Conservation (phyloP, 257 asterid genomes). For the Rehmannia glutinosa region DNA sequence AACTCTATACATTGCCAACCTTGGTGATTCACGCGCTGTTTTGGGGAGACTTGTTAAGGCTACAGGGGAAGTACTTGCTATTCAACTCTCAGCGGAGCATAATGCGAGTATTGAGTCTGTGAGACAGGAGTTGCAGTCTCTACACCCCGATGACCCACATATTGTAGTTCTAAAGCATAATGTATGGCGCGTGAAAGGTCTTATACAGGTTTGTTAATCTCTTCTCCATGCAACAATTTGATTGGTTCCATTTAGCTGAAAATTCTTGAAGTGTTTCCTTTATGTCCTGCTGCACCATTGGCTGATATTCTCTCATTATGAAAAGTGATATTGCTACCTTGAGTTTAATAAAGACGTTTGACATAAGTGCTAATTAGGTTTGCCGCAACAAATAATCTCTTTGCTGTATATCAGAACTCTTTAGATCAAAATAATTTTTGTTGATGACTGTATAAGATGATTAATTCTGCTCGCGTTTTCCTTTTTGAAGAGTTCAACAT, state of each 20-base stretch:
- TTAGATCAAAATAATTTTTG: too few relatives aligned
- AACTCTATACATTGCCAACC: constrained; percentile 64
- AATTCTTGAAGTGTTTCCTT: too few relatives aligned
- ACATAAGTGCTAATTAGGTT: neutral
- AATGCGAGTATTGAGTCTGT: constrained; percentile 71
- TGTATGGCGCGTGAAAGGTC: constrained; percentile 90
- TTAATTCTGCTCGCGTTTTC: neutral
- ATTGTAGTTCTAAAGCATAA: constrained; percentile 79
- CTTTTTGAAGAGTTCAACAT: neutral
- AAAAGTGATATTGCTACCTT: too few relatives aligned
- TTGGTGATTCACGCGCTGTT: constrained; percentile 87
- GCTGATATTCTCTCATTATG: neutral
- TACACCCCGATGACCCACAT: constrained; percentile 81
- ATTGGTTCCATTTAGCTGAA: neutral
- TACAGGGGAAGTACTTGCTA: constrained; percentile 61
- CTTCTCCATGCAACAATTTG: neutral
- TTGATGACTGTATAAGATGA: neutral
- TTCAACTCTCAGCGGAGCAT: constrained; percentile 77
- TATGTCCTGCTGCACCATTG: too few relatives aligned
- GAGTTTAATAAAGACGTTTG: neutral
- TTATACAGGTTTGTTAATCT: constrained; percentile 60
- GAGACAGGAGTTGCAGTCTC: constrained; percentile 62
- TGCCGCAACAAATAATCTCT: too few relatives aligned
- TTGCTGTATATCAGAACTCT: too few relatives aligned
- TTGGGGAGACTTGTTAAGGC: constrained; percentile 70